A percentile compares a stretch with the other conserved stretches of the same genome.
phyloP scores from a whole-genome alignment of 176 grass and related monocot species.

The Triticum monococcum region DNA sequence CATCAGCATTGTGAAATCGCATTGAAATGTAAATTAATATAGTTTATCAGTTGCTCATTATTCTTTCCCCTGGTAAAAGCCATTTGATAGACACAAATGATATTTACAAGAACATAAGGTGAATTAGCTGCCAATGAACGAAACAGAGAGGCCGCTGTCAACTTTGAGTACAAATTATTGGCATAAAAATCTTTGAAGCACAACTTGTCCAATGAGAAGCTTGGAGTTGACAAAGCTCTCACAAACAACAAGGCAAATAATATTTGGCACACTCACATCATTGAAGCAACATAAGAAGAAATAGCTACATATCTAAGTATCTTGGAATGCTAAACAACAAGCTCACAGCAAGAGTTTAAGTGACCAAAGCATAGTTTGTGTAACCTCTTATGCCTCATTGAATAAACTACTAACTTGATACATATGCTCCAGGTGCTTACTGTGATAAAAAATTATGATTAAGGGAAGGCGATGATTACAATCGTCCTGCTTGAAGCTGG shows the following conservation, averaged over 20 bases:
- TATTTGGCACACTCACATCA: neutral
- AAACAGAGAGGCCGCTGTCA: neutral
- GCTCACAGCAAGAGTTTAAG: neutral
- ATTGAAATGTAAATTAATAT: neutral
- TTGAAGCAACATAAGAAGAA: neutral
- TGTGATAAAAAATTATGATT: neutral
- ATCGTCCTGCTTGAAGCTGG: neutral
- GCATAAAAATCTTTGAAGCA: too few relatives aligned
- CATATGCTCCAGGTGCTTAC: neutral
- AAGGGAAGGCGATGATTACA: conserved; percentile 5
- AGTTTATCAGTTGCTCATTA: neutral
- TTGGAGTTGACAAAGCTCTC: neutral
- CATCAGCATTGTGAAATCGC: neutral
- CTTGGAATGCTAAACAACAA: neutral
- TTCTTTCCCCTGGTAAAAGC: neutral
- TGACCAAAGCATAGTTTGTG: neutral
- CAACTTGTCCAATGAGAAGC: neutral
- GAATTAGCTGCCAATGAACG: neutral
- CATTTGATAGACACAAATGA: neutral
- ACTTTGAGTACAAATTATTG: neutral
- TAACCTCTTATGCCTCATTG: neutral
- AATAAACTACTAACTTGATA: neutral
- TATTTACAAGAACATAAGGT: conserved; percentile 4
- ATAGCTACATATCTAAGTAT: neutral
- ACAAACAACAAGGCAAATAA: neutral